phyloP scores from a whole-genome alignment of 176 grass and related monocot species.

The Zizania latifolia region DNA sequence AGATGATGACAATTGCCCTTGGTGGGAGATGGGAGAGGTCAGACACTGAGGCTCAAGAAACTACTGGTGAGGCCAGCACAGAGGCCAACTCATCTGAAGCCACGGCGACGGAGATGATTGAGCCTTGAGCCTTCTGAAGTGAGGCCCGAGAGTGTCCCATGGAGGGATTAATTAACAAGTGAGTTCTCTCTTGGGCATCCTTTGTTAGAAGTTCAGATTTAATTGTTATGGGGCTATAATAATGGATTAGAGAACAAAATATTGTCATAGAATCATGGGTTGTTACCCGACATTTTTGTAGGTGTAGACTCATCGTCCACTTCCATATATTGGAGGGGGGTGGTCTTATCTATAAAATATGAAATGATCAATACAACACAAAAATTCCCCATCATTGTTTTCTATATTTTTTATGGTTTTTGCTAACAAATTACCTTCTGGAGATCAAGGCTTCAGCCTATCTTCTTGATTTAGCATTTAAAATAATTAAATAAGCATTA shows the following conservation, averaged over 20 bases:
- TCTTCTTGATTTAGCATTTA: background rate
- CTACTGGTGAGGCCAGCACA: background rate
- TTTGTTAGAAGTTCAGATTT: background rate
- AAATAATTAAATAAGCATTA: background rate
- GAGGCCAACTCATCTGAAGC: background rate
- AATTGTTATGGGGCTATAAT: background rate
- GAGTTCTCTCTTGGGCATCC: background rate
- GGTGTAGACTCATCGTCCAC: constrained; percentile 3
- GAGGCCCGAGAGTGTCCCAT: constrained; percentile 68
- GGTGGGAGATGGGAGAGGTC: constrained; percentile 81
- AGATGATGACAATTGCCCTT: constrained; percentile 88
- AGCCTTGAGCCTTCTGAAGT: constrained; percentile 79
- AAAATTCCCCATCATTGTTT: background rate
- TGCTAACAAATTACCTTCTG: background rate
- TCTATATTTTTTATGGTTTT: background rate
- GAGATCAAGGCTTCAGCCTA: background rate
- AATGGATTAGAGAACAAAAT: constrained; percentile 2
- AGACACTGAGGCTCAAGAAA: constrained; percentile 23
- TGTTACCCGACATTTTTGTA: constrained; percentile 34
- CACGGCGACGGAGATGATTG: constrained; percentile 45
- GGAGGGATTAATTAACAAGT: constrained; percentile 57
- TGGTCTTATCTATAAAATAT: constrained; percentile 30
- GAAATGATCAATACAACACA: background rate
- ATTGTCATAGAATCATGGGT: background rate
- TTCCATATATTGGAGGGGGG: constrained; percentile 5